Base-by-base conservation (phyloP, 2,329 filamentous ascomycete species). In the Scedosporium aurantiacum region DNA sequence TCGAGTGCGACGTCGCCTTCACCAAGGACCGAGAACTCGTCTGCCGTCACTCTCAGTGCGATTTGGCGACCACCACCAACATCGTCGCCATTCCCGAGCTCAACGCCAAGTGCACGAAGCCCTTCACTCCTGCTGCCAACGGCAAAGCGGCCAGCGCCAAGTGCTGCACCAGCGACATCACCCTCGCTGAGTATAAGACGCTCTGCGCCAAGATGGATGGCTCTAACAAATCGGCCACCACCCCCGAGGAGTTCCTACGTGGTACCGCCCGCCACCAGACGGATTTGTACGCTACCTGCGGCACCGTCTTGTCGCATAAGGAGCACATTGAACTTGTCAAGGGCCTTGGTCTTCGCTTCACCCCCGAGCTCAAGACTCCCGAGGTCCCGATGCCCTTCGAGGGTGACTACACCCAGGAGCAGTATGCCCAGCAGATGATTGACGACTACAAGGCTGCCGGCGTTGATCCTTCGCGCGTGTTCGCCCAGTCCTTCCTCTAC, bases 121-220 rank as follows among this genome's bases (percentile, higher is more conserved):
- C 83, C 0, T 89, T 89, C 71, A 72, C 70, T n/a, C 82, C 85
- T 0, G 79, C 82, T 4, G 70, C 71, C 16, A 73, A 77, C 64
- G 81, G 78, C 60, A 67, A 66, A 61, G 68, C 75, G 1, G 87
- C 87, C 1, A 77, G 74, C 16, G 86, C 85, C 12, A 82, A 82
- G 65, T 90, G 87, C 77, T 90, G 87, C 77, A 89, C 87, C 2
- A 84, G 80, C 66, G 87, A 90, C 68, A 82, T 90, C 68, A 89
- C 86, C 0, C 74, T 87, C 41, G 77, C 77, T 55, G 87, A 90
- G 72, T 89, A 83, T 77, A 82, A 84, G 71, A 76, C 79, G 4
- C 80, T 90, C 4, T 90, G 87, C 73, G 81, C 80, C 67, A 89
- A 88, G 73, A 88, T 88, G 84, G 87, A 90, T 68, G 81, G 81